Evolutionary conservation across 805 yeast species (phyloP).

Genomic region (Ogataea sp.): DNA sequence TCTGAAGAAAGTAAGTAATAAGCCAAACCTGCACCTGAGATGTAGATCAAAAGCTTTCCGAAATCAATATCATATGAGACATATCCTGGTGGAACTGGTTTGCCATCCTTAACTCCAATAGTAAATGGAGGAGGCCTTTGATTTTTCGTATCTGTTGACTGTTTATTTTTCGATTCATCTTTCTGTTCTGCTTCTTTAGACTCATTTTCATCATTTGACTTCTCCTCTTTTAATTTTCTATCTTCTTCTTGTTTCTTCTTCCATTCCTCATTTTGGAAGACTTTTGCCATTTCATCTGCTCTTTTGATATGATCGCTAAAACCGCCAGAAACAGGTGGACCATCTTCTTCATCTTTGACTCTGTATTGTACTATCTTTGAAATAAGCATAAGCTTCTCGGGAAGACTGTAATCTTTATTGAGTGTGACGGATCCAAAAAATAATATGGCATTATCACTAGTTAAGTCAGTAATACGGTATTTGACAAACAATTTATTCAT

Average conservation of each 20-base stretch:
- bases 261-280: too few species aligned
- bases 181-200: too few species aligned
- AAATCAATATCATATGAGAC: neutral
- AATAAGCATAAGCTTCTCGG: constrained; percentile 25
- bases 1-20: constrained; percentile 13
- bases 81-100: neutral
- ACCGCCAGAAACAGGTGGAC: too few species aligned
- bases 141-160: too few species aligned
- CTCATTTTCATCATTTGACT: too few species aligned
- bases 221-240: too few species aligned
- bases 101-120: too few species aligned
- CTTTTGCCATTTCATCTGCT: too few species aligned
- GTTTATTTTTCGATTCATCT: neutral
- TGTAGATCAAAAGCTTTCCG: constrained; percentile 10
- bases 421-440: constrained; percentile 19
- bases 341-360: neutral
- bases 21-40: constrained; percentile 12
- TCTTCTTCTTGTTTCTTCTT: too few species aligned
- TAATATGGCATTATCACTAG: constrained; percentile 20
- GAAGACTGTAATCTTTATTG: constrained; percentile 12
- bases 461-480: constrained; percentile 24
- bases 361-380: too few species aligned
- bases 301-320: too few species aligned
- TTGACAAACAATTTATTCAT: constrained; percentile 15
- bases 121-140: too few species aligned